Evolutionary conservation across 1,139 yeast species (phyloP), one percentile per base, ranked within the genome.

Genomic region (Scheffersomyces insectosa): DNA sequence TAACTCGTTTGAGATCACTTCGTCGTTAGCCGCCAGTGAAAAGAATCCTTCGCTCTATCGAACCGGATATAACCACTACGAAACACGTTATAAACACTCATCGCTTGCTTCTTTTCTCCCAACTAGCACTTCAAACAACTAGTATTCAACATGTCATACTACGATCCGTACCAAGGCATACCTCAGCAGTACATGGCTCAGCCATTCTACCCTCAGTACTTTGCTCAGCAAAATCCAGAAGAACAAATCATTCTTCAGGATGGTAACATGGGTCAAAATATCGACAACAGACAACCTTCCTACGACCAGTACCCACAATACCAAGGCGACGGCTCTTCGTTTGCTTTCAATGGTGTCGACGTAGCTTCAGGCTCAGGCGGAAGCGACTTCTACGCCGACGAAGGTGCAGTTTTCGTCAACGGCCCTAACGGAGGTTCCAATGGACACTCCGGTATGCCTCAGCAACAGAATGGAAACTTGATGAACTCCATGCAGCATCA

Each of bases 91-190:
- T 20, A 20, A 20, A 7, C 9, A 20, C 3, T 6, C 8, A 20
- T 6, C 25, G 8, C 6, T 1, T 20, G 6, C 8, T 20, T 20
- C 25, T 20, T 20, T 20, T 20, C 6, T 20, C 25, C 25, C 4
- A 16, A 3, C 16, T 20, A 20, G 25, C 6, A 20, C 6, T 8
- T 6, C 8, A 5, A 20, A 8, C 6, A 20, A 7, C 25, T 20
- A 20, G 25, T 36, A 7, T 28, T 30, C 41, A 54, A 15, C 42
- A 74, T 74, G 79, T 63, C 77, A 39, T 73, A 70, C 59, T 72
- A 70, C 57, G 75, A 72, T 45, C 75, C 75, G 25, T 73, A 67
- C 54, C 77, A 70, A 54, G 69, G 70, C 30, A 59, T 64, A 28
- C 68, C 75, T 37, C 77, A 67, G 48, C 77, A 66, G 47, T 70